Conservation (phyloP, 768 basidiomycete species). For the Hygrocybe punicea region DNA sequence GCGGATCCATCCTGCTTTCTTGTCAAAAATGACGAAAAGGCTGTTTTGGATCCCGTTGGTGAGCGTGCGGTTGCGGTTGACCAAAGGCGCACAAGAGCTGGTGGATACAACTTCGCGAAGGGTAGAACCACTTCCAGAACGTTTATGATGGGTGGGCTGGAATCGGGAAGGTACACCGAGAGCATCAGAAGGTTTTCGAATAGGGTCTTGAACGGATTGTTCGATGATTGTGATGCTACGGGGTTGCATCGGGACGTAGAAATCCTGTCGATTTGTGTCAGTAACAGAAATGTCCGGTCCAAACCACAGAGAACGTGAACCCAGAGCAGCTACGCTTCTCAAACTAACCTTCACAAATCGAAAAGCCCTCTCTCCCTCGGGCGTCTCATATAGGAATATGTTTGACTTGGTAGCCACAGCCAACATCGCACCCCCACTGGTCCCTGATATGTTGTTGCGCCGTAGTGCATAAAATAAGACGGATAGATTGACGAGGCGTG, state of each 20-base stretch:
- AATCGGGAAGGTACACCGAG: conserved; percentile 7
- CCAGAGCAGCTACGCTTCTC: not conserved
- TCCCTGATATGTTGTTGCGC: conserved; percentile 51
- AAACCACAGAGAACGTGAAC: not conserved
- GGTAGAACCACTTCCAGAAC: conserved; percentile 37
- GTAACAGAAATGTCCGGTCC: not conserved
- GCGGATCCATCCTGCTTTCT: conserved; percentile 82
- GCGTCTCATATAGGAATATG: conserved; percentile 77
- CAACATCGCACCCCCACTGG: conserved; percentile 52
- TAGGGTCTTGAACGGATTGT: conserved; percentile 57
- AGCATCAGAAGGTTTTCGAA: conserved; percentile 43
- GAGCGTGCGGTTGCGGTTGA: conserved; percentile 26
- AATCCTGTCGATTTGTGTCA: conserved; percentile 51
- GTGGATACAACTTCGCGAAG: conserved; percentile 25
- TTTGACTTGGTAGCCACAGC: conserved; percentile 73
- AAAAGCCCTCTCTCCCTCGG: conserved; percentile 78
- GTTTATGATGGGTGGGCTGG: conserved; percentile 36
- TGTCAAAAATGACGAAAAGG: conserved; percentile 82
- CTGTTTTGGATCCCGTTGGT: conserved; percentile 69
- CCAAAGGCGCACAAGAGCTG: conserved; percentile 13
- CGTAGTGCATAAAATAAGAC: conserved; percentile 69
- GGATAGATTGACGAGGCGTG: conserved; percentile 55
- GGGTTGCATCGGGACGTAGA: conserved; percentile 72
- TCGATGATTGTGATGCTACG: conserved; percentile 67
- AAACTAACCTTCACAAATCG: conserved; percentile 68